These are phyloP conservation scores for Saturnispora mendoncae DNA, from an alignment of 805 yeast species.

Conservation along the genomic window DNA sequence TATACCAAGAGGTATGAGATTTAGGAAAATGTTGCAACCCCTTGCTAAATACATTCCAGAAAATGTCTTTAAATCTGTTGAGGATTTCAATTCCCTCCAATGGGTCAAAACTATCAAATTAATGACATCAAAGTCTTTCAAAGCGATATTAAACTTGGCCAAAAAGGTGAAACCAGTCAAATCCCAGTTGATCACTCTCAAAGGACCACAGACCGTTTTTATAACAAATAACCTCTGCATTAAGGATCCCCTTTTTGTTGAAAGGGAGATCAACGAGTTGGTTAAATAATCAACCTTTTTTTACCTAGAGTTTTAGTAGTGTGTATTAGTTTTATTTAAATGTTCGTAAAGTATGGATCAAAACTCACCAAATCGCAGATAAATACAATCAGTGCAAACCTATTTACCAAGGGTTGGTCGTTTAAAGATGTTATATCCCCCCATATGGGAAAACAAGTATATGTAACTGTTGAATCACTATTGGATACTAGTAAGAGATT, in stretches of 20 bases:
- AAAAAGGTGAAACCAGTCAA: neutral
- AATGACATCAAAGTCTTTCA: neutral
- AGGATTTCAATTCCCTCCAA: too few relatives aligned
- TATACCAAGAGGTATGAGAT: constrained; percentile 17
- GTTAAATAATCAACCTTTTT: neutral
- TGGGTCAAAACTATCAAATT: neutral
- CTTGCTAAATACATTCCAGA: neutral
- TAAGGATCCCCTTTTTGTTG: constrained; percentile 19
- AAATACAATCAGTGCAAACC: constrained; percentile 10
- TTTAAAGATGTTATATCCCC: constrained; percentile 25
- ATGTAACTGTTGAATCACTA: constrained; percentile 23
- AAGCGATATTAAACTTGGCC: neutral
- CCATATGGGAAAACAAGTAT: constrained; percentile 21
- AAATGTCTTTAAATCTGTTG: neutral
- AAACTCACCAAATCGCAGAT: constrained; percentile 5
- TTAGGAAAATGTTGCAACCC: neutral
- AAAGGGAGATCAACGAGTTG: constrained; percentile 17
- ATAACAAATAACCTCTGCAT: constrained; percentile 23
- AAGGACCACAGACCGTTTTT: constrained; percentile 28
- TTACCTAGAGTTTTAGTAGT: neutral
- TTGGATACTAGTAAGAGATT: constrained; percentile 10
- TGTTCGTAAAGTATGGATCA: neutral
- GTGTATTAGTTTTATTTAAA: neutral
- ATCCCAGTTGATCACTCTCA: constrained; percentile 15
- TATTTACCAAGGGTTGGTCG: constrained; percentile 19